Evolutionary conservation across 1,284 basidiomycete genomes (phyloP).

Genomic region (Porodaedalea pini): DNA sequence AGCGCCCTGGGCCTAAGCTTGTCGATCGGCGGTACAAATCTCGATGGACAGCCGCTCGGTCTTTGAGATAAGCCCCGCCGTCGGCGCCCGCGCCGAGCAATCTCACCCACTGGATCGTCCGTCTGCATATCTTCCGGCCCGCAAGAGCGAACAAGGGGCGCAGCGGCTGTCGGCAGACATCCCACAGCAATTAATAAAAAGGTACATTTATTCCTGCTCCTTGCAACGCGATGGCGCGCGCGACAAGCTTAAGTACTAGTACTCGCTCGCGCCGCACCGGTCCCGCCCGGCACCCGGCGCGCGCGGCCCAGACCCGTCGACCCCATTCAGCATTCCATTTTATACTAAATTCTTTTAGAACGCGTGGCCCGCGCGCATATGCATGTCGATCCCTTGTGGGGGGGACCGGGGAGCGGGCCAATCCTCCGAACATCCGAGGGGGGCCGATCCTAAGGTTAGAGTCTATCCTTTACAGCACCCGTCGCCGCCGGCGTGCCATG

Average conservation of each 20-base stretch:
- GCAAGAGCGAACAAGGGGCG: not conserved
- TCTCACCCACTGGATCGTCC: not conserved
- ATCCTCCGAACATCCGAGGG: conserved; percentile 1
- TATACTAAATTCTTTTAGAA: not conserved
- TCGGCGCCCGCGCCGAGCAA: not conserved
- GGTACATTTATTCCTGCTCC: too few relatives aligned
- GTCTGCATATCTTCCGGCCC: not conserved
- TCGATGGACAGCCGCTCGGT: conserved; percentile 1
- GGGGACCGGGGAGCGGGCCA: not conserved
- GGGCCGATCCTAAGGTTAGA: not conserved
- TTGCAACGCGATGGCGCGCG: too few relatives aligned
- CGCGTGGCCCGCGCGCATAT: not conserved
- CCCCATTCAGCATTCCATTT: not conserved
- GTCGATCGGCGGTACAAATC: not conserved
- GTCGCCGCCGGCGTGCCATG: not conserved
- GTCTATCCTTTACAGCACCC: not conserved
- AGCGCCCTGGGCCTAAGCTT: too few relatives aligned
- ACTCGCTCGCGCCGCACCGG: too few relatives aligned
- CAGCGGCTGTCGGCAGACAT: too few relatives aligned
- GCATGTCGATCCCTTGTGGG: not conserved
- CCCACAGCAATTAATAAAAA: too few relatives aligned
- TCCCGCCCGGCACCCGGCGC: too few relatives aligned
- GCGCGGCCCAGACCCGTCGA: too few relatives aligned
- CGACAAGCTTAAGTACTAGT: too few relatives aligned
- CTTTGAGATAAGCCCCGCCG: not conserved